phyloP scores from a whole-genome alignment of 164 flowering plant genomes.

The Macadamia tetraphylla region DNA sequence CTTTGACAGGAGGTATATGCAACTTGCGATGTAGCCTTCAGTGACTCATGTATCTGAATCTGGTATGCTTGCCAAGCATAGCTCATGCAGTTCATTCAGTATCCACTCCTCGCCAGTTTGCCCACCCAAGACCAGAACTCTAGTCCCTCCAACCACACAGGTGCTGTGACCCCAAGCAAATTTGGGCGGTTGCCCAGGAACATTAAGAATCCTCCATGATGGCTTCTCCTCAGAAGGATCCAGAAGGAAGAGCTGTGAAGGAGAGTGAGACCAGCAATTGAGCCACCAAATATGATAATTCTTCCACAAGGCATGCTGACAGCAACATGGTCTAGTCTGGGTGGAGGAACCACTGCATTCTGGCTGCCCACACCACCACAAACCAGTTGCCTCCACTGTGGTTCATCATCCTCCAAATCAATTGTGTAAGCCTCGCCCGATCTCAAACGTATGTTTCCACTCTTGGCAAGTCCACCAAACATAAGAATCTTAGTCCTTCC shows the following conservation, averaged over 20 bases:
- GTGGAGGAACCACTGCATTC: constrained; percentile 66
- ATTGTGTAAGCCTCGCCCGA: constrained; percentile 78
- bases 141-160: constrained; percentile 80
- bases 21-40: background rate
- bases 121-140: constrained; percentile 78
- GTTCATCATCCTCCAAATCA: constrained; percentile 66
- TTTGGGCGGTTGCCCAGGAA: constrained; percentile 80
- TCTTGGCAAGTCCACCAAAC: constrained; percentile 89
- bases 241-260: constrained; percentile 76
- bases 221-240: constrained; percentile 88
- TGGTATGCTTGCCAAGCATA: constrained; percentile 67
- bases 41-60: constrained; percentile 36
- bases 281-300: constrained; percentile 75
- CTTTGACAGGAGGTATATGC: background rate
- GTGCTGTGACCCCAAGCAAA: constrained; percentile 95
- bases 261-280: constrained; percentile 83
- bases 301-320: constrained; percentile 91
- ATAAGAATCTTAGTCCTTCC: constrained; percentile 66
- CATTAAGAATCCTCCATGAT: constrained; percentile 76
- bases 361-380: constrained; percentile 51
- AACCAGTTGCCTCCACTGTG: constrained; percentile 70
- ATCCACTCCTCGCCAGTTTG: constrained; percentile 89
- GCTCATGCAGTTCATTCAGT: constrained; percentile 77
- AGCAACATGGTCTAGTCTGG: constrained; percentile 87
- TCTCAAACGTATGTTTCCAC: constrained; percentile 63